Conservation (phyloP, 352 stramenopile species). For the Thraustotheca clavata region DNA sequence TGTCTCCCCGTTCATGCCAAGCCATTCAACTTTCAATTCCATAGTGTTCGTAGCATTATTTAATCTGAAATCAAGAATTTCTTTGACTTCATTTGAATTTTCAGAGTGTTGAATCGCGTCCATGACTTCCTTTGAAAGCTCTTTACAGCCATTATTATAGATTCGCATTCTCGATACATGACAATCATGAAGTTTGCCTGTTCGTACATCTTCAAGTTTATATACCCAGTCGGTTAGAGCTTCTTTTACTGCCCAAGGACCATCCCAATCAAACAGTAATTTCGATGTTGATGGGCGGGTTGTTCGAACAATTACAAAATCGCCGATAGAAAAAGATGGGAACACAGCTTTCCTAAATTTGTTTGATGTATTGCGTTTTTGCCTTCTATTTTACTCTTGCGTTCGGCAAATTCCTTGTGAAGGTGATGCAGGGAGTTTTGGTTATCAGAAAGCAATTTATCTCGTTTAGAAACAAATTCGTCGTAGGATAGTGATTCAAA, state of each 20-base stretch:
- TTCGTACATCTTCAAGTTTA: not conserved
- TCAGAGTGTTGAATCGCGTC: not conserved
- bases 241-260: not conserved
- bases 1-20: not conserved
- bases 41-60: not conserved
- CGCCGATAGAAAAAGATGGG: not conserved
- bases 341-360: not conserved
- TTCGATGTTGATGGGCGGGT: not conserved
- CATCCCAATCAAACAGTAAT: not conserved
- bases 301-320: not conserved
- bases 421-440: not conserved
- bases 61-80: not conserved
- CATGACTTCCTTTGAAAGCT: not conserved
- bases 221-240: not conserved
- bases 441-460: not conserved
- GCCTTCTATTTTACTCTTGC: not conserved
- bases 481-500: not conserved
- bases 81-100: not conserved
- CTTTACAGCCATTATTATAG: not conserved
- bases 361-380: not conserved
- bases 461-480: not conserved
- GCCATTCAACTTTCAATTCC: not conserved
- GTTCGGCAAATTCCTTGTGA: not conserved
- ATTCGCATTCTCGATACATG: not conserved
- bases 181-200: not conserved